Conservation (phyloP, 2,329 filamentous ascomycete genomes). For the Blumeriella jaapii region DNA sequence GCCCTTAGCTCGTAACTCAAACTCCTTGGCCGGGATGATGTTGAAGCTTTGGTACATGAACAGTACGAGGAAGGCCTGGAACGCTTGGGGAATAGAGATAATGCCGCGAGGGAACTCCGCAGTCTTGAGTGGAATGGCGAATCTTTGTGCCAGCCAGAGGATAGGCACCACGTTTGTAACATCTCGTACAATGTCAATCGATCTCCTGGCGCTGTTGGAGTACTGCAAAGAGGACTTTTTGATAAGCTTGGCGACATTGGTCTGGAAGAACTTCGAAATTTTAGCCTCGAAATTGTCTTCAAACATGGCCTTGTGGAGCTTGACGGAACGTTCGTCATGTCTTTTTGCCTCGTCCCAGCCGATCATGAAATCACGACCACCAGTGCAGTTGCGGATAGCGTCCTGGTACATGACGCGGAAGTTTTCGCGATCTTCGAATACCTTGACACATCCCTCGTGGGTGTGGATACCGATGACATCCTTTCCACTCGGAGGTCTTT, state of each 20-base stretch:
- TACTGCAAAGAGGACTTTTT: slow-evolving; percentile 36
- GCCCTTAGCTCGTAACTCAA: slow-evolving; percentile 35
- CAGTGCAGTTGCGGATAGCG: slow-evolving; percentile 31
- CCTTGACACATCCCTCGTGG: slow-evolving; percentile 36
- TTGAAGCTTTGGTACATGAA: slow-evolving; percentile 44
- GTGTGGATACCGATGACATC: slow-evolving; percentile 37
- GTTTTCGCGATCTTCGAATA: slow-evolving; percentile 37
- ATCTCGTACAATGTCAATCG: slow-evolving; percentile 39
- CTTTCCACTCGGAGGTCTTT: slow-evolving; percentile 31
- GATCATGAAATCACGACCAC: slow-evolving; percentile 36
- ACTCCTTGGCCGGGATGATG: slow-evolving; percentile 36
- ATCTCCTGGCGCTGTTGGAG: slow-evolving; percentile 30
- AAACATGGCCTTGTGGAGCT: slow-evolving; percentile 35
- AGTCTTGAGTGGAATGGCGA: slow-evolving; percentile 49
- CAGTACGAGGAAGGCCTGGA: slow-evolving; percentile 33
- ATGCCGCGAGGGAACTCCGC: slow-evolving; percentile 45
- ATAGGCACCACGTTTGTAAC: slow-evolving; percentile 51
- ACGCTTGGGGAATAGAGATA: slow-evolving; percentile 34
- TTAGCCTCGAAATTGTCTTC: slow-evolving; percentile 34
- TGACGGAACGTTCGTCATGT: slow-evolving; percentile 31
- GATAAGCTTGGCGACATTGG: slow-evolving; percentile 33
- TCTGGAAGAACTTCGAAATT: slow-evolving; percentile 33
- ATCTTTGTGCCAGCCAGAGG: slow-evolving; percentile 38
- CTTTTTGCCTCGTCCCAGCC: slow-evolving; percentile 33
- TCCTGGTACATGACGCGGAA: slow-evolving; percentile 38